Evolutionary conservation across 2,329 filamentous ascomycete species (phyloP), one percentile per base, ranked within the genome.

Genomic region (Aspergillus sp.): DNA sequence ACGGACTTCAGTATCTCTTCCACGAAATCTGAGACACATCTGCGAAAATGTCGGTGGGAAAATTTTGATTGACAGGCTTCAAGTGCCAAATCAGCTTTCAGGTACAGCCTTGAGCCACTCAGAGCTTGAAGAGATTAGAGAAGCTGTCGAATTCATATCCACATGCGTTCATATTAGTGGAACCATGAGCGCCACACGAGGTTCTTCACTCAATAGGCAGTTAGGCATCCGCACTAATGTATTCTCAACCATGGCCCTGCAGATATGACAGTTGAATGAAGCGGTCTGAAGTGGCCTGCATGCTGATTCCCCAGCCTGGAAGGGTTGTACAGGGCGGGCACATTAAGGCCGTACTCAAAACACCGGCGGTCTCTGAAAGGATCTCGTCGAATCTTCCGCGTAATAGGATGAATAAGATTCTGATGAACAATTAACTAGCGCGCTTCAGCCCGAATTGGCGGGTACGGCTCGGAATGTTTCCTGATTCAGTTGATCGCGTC

Each of bases 381-480:
- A 11, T 31, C 27, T 11, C 27, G 27, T 3, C 27, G 27, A 31
- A 31, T 31, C 9, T 31, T 31, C 27, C n/a, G 21, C 43, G 6
- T 14, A 35, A 19, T 21, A 52, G 50, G 50, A 52, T 52, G 39
- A 46, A 44, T 35, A 52, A 52, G 50, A 39, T 44, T 44, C 35
- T n/a, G 40, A 35, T 44, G 35, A 21, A 23, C 45, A n/a, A 35
- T 53, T 17, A 27, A 9, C 44, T 52, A 39, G 51, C 21, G 41
- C 19, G 31, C 9, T 19, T 33, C 8, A 17, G 41, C 3, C 24
- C 17, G 17, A 12, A 21, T 15, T 14, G n/a, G 51, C 19, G n/a
- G 27, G 15, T 23, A 17, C 14, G n/a, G 24, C 21, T 27, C 27
- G 24, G 39, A 15, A 24, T 12, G 23, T 14, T 56, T 56, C 33